Evolutionary conservation across 306 rosid species (phyloP), one percentile per base, ranked within the genome.

Genomic region (Canavalia gladiata): DNA sequence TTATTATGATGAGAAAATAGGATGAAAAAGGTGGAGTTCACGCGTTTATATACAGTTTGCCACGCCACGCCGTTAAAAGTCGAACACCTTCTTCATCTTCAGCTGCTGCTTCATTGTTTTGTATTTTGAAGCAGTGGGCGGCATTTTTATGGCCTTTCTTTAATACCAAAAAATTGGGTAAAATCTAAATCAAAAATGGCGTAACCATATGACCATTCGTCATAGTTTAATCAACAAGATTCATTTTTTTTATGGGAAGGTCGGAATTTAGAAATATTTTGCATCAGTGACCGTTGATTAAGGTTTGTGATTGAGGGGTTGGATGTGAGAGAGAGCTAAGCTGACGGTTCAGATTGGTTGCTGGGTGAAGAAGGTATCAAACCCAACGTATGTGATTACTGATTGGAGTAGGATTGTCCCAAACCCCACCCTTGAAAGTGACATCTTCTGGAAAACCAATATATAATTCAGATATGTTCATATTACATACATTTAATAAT

Each of bases 41-140:
- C 76, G 65, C 62, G 74, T 82, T 67, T 86, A 84, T 85, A 90
- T 86, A 89, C 79, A 76, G 85, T 91, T 85, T 68, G 82, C 80
- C 54, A 29, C 43, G 82, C 80, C 54, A 29, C 43, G 12, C 43
- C 73, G 68, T 86, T 83, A 87, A 67, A 85, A 68, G 41, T 80
- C 80, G 81, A 81, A 56, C 84, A 74, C 34, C 41, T 74, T 73
- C 59, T 6, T 42, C 33, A 34, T 55, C 59, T 6, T 42, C 33
- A 34, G 42, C 13, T 60, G 55, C 58, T 59, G 5, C n/a, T 60
- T 55, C 72, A 31, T 25, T 46, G 67, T 56, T 56, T 79, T 41
- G 52, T 25, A 67, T 68, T 79, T 67, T 74, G 81, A 29, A 78
- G 84, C 76, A 50, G 33, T 42, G 71, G 78, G 82, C 67, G 75